phyloP scores from a whole-genome alignment of 2,329 filamentous ascomycete genomes.

The Trichoderma sp. region DNA sequence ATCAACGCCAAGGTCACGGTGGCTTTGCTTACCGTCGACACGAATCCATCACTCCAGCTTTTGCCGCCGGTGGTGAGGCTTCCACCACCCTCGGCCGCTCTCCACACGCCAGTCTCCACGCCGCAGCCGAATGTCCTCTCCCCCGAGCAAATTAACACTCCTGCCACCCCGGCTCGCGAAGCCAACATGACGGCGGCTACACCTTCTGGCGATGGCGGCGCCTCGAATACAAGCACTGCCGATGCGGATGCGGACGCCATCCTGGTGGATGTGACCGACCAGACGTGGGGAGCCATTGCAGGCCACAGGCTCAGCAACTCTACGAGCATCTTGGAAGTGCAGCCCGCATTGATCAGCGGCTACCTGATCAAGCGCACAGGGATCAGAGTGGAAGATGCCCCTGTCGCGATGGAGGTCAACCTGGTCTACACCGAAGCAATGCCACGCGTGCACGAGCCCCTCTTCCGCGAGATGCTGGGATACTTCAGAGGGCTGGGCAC shows the following conservation, averaged over 20 bases:
- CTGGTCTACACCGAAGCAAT: slow-evolving; percentile 59
- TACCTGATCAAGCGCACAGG: slow-evolving; percentile 68
- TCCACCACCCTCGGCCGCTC: slow-evolving; percentile 47
- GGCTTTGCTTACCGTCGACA: slow-evolving; percentile 66
- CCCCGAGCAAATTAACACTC: slow-evolving; percentile 59
- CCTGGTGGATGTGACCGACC: slow-evolving; percentile 72
- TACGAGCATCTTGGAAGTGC: slow-evolving; percentile 55
- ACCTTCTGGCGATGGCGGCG: slow-evolving; percentile 47
- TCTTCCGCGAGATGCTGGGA: slow-evolving; percentile 70
- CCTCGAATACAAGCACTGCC: slow-evolving; percentile 44
- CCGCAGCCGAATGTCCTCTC: slow-evolving; percentile 63
- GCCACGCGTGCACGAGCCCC: slow-evolving; percentile 60
- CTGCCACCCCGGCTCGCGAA: slow-evolving; percentile 52
- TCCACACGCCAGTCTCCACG: slow-evolving; percentile 69
- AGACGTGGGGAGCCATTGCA: slow-evolving; percentile 74
- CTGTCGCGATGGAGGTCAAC: slow-evolving; percentile 65
- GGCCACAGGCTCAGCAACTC: slow-evolving; percentile 67
- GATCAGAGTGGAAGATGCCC: slow-evolving; percentile 57
- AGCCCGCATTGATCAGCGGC: slow-evolving; percentile 62
- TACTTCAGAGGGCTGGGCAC: slow-evolving; percentile 70
- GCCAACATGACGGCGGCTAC: slow-evolving; percentile 47
- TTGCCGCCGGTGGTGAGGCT: slow-evolving; percentile 58
- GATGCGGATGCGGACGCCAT: slow-evolving; percentile 61
- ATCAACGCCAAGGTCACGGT: slow-evolving; percentile 55
- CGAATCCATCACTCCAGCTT: slow-evolving; percentile 64